Evolutionary conservation across 176 grass and related monocot genomes (phyloP), one percentile per base, ranked within the genome.

Genomic region (Rhynchospora tenuis): DNA sequence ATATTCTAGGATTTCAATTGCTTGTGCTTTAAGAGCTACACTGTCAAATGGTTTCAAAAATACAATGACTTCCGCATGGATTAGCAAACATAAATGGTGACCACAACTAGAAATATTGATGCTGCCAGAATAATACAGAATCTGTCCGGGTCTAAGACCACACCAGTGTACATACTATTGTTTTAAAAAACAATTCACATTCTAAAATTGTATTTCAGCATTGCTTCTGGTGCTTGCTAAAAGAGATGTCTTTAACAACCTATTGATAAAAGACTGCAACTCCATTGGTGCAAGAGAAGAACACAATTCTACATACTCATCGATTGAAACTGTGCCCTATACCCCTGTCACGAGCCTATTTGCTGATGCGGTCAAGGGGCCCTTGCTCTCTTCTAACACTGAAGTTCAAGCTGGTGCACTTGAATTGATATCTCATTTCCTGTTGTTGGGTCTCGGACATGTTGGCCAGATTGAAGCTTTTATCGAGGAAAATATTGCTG

Each of bases 351-450:
- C 89, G 77, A 79, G 88, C 83, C 80, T 94, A 64, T 93, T 98
- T 83, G 89, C 95, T 90, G 95, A 98, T 74, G 92, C 95, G 81
- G 84, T 93, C 50, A 98, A 98, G 92, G 95, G 92, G 67, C 89
- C 95, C 74, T 83, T 98, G 85, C 86, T 98, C 73, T 98, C 92
- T 90, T 91, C 87, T 82, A 89, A 93, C 84, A 27, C 74, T 46
- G 87, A 98, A 91, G 89, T 98, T 45, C 92, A 94, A 89, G 86
- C 58, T 23, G 87, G 86, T 54, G 83, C 90, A 73, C 92, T 98
- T 79, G 89, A 98, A 74, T 98, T 98, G 69, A 91, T 98, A 61
- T 88, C 88, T 87, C 92, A 98, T 87, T 90, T 90, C 67, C 79
- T 98, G 17, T 93, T 92, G 48, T 98, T 86, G 29, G 87, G 86